Base-by-base conservation (phyloP, 139 green algal species). In the Tetradesmus lagerheimii region DNA sequence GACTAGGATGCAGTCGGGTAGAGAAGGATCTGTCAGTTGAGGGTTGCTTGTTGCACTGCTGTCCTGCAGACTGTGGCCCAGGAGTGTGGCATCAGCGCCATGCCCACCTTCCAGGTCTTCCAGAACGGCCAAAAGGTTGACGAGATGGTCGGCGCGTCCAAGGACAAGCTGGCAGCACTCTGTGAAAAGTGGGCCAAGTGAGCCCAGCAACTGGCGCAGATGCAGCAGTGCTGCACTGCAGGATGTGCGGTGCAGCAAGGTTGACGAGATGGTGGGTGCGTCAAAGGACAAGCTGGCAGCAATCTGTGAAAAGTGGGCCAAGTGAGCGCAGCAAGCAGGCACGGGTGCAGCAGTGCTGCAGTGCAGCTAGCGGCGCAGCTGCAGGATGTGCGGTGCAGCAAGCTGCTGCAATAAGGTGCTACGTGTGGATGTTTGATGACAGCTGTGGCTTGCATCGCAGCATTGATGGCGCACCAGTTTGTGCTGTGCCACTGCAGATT, bases 41-140 rank as follows among this genome's bases (percentile, higher is more conserved):
- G n/a, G n/a, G n/a, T n/a, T n/a, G n/a, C 12, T n/a, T 43, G 35
- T 23, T 76, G 38, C 38, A n/a, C 57, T 88, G 64, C 34, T 83
- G 57, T 41, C 67, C 38, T 83, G 53, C 87, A 96, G 89, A 89
- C 93, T 37, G 95, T 98, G 27, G 94, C 96, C 6, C 89, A 85
- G 37, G 86, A 89, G 2, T 94, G 82, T 79, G 94, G 95, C 37
- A 94, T 98, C 84, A 91, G 53, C 53, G 96, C 95, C 39, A 98
- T 98, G 96, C 96, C 96, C 38, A 98, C 96, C 53, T 98, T 98
- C 96, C 94, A 97, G 71, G 89, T 97, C 37, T 98, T 86, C 57
- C 92, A 94, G 86, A 78, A 94, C 81, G 92, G 92, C n/a, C 80
- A 78, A 27, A 97, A 97, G 92, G 92, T 96, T 27, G 93, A 95